Evolutionary conservation across 345 rosid species (phyloP).

Genomic region (Draba incana): DNA sequence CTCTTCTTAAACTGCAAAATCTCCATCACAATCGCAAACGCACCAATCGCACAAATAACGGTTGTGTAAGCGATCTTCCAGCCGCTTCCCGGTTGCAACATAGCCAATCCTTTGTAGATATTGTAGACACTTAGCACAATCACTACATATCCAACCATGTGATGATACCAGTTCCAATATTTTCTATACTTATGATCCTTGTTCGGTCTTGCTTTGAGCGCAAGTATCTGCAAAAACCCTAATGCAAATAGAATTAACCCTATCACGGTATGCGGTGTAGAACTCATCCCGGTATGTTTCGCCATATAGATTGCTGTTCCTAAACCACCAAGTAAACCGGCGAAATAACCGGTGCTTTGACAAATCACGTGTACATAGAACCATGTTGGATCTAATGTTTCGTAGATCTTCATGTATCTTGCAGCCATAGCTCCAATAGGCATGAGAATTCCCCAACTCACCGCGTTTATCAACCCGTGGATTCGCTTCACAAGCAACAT

Average conservation of each 20-base stretch:
- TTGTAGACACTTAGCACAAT: constrained; percentile 58
- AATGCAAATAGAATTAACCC: constrained; percentile 6
- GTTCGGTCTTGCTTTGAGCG: constrained; percentile 52
- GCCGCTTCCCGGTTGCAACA: constrained; percentile 46
- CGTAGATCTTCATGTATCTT: constrained; percentile 70
- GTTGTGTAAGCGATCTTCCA: constrained; percentile 60
- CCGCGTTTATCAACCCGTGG: constrained; percentile 72
- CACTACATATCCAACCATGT: constrained; percentile 58
- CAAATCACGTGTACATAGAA: constrained; percentile 64
- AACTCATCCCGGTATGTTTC: constrained; percentile 14
- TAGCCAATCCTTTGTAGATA: constrained; percentile 63
- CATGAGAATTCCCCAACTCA: constrained; percentile 84
- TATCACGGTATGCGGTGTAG: constrained; percentile 14
- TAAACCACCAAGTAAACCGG: constrained; percentile 50
- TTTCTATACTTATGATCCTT: constrained; percentile 69
- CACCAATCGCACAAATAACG: constrained; percentile 42
- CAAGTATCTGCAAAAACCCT: constrained; percentile 36
- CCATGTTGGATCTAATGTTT: constrained; percentile 71
- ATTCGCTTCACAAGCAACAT: constrained; percentile 45
- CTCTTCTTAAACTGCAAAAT: constrained; percentile 31
- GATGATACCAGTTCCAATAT: constrained; percentile 85
- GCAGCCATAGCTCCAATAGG: constrained; percentile 73
- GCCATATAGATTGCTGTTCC: constrained; percentile 42
- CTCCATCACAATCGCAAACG: constrained; percentile 30
- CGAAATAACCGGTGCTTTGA: constrained; percentile 61